These are phyloP conservation scores for Boletellus deceptivus DNA, from an alignment of 1,284 basidiomycete species.

Conservation along the genomic window DNA sequence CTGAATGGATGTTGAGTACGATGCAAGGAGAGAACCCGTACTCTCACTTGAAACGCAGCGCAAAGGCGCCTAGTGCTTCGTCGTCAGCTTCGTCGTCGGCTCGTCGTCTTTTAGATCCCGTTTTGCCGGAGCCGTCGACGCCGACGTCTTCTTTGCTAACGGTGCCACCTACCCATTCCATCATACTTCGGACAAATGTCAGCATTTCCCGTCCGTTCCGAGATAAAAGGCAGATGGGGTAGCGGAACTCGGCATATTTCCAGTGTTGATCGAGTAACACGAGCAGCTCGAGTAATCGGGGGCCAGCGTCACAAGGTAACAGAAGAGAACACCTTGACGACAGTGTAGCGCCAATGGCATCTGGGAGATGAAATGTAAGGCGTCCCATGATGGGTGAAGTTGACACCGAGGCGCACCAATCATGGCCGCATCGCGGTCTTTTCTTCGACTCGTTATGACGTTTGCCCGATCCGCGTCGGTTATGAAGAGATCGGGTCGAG, in stretches of 20 bases:
- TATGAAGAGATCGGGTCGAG: constrained; percentile 89
- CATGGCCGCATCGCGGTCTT: constrained; percentile 88
- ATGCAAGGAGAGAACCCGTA: neutral
- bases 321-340: constrained; percentile 78
- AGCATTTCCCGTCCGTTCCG: constrained; percentile 92
- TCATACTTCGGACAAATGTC: constrained; percentile 93
- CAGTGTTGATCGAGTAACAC: constrained; percentile 97
- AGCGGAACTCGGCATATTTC: constrained; percentile 80
- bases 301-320: constrained; percentile 91
- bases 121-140: constrained; percentile 60
- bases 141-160: constrained; percentile 87
- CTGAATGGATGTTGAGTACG: constrained; percentile 40
- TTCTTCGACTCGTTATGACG: constrained; percentile 82
- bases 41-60: constrained; percentile 69
- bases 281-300: constrained; percentile 89
- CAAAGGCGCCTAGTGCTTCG: constrained; percentile 73
- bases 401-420: constrained; percentile 56
- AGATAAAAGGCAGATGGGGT: constrained; percentile 90
- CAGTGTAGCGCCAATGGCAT: constrained; percentile 79
- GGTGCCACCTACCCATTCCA: constrained; percentile 97
- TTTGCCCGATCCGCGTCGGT: constrained; percentile 87
- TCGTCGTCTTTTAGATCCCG: constrained; percentile 57
- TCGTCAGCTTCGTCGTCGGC: constrained; percentile 67
- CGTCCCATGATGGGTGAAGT: neutral
- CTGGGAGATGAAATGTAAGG: constrained; percentile 10